A percentile compares a stretch with the other conserved stretches of the same genome.
These are phyloP conservation scores for Sugiyamaella pinicola DNA, from an alignment of 1,139 yeast genomes.

Conservation along the genomic window DNA sequence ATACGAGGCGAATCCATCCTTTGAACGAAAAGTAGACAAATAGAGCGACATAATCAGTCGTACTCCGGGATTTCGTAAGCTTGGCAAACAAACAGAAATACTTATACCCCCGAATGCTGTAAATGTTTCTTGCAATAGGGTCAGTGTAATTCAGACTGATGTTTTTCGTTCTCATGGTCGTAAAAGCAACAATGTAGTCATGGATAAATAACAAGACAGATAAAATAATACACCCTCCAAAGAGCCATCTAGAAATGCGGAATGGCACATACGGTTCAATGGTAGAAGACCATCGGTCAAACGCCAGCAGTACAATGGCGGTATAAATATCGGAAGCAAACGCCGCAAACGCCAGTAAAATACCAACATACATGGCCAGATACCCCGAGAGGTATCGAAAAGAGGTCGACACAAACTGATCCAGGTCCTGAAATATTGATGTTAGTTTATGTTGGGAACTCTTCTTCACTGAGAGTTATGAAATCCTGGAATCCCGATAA, in stretches of 20 bases:
- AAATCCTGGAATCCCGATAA: no score
- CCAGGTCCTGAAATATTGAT: slow-evolving; percentile 41
- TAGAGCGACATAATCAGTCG: slow-evolving; percentile 69
- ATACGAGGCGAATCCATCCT: slow-evolving; percentile 61
- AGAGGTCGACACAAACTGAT: slow-evolving; percentile 56
- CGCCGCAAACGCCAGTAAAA: slow-evolving; percentile 58
- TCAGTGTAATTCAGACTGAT: slow-evolving; percentile 75
- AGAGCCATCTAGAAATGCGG: slow-evolving; percentile 74
- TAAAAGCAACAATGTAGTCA: slow-evolving; percentile 62
- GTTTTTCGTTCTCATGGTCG: slow-evolving; percentile 60
- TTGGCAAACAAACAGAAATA: slow-evolving; percentile 73
- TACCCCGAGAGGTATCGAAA: slow-evolving; percentile 59
- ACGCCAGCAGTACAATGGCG: slow-evolving; percentile 71
- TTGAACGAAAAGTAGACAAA: slow-evolving; percentile 68
- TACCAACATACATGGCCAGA: slow-evolving; percentile 52
- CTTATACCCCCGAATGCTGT: slow-evolving; percentile 60
- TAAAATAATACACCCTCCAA: slow-evolving; percentile 81
- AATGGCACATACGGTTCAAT: slow-evolving; percentile 60
- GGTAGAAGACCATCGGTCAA: slow-evolving; percentile 69
- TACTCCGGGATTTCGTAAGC: slow-evolving; percentile 62
- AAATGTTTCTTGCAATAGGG: slow-evolving; percentile 59
- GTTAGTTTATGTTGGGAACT: slow-evolving; percentile 1
- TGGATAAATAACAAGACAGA: slow-evolving; percentile 61
- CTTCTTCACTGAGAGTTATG: slow-evolving; percentile 1
- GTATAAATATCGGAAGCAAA: slow-evolving; percentile 79